Percentiles rank a stretch among this genome's conserved stretches.
These are phyloP conservation scores for Tulasnella sp. DNA, from an alignment of 768 basidiomycete genomes.

Conservation along the genomic window DNA sequence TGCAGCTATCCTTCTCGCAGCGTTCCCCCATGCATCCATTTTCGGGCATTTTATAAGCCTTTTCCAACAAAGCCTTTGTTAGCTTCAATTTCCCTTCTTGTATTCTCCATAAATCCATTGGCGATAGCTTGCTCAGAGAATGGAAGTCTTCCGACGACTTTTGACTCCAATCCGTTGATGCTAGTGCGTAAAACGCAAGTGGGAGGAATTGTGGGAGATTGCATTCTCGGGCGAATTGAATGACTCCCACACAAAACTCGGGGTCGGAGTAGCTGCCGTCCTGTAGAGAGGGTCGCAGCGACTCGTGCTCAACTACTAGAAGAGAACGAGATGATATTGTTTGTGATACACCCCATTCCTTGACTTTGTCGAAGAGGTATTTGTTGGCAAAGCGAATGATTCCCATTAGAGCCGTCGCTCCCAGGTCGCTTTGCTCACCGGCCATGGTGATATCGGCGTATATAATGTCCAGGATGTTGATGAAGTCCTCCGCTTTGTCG, in stretches of 20 bases:
- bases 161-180: neutral
- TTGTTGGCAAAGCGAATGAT: neutral
- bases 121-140: neutral
- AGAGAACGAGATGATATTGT: neutral
- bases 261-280: neutral
- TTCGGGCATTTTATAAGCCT: neutral
- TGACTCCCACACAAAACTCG: neutral
- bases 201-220: neutral
- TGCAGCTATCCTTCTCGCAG: neutral
- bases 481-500: slow-evolving; percentile 17
- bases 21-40: neutral
- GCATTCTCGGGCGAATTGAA: neutral
- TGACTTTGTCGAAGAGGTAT: neutral
- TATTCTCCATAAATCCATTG: neutral
- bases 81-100: neutral
- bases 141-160: neutral
- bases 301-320: neutral
- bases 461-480: neutral
- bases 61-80: neutral
- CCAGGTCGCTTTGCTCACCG: neutral
- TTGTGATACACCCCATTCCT: neutral
- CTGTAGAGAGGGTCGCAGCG: neutral
- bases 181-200: neutral
- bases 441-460: neutral
- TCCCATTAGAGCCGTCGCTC: neutral